Base-by-base conservation (phyloP, 2,329 filamentous ascomycete species). In the Orbilia javanica region DNA sequence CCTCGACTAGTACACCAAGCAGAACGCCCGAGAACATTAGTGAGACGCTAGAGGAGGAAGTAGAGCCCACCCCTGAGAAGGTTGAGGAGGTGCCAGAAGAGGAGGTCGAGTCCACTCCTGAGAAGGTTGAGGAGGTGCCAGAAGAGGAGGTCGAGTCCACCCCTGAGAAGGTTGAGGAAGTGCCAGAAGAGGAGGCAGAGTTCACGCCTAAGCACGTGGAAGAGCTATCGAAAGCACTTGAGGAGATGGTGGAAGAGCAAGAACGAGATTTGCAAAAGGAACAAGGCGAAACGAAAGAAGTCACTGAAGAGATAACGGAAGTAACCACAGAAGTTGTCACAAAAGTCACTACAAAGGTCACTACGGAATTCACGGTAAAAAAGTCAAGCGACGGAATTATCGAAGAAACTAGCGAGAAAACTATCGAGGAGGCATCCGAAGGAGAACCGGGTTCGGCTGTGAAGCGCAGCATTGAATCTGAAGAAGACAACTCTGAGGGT, bases 331-430 rank as follows among this genome's bases (percentile, higher is more conserved):
- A 57, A 63, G 36, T 44, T 8, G 10, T 22, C 13, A 64, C 36
- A 48, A 34, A 65, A 48, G 55, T 60, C 1, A 60, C 48, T 1
- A 57, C 29, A n/a, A 42, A 42, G 11, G 55, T 60, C 7, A 60
- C 31, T 25, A 44, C 65, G 2, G 67, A 71, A 34, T 27, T 34
- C 3, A 27, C n/a, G 42, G 27, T 27, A 7, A 62, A 72, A 11
- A 27, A 15, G 3, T 20, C 57, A 8, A 2, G 25, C 6, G 36
- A 63, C 1, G 60, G 18, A 20, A n/a, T 4, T 1, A 31, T 25
- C 10, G 55, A 60, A 27, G 55, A 48, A 22, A 15, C 57, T 11
- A 18, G 8, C 29, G 52, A 57, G 18, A 2, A 20, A 15, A 57
- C 52, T 13, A 25, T 15, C 6, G 34, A 27, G 8, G 34, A 60